These are phyloP conservation scores for Aspergillus neoniger DNA, from an alignment of 2,329 filamentous ascomycete genomes.

Conservation along the genomic window DNA sequence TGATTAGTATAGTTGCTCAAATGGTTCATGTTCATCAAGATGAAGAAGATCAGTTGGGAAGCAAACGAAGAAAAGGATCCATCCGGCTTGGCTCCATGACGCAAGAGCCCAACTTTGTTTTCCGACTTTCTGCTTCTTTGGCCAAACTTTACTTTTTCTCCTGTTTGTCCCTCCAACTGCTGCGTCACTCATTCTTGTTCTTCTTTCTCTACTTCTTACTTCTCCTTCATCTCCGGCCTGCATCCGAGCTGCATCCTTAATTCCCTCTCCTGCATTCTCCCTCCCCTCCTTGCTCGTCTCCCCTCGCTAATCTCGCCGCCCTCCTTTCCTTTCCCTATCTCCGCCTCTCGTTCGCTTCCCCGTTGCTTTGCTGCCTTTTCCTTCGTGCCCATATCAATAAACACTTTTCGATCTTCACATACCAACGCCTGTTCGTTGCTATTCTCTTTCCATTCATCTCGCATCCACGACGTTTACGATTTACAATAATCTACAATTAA, in stretches of 20 bases:
- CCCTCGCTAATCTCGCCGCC: background rate
- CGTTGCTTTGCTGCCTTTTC: background rate
- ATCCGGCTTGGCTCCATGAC: conserved; percentile 13
- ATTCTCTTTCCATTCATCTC: background rate
- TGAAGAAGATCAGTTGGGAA: too few relatives aligned
- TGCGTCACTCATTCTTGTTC: background rate
- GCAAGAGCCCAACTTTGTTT: conserved; percentile 5
- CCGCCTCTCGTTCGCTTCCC: background rate
- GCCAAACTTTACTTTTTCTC: background rate
- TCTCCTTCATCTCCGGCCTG: background rate
- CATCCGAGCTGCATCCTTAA: background rate
- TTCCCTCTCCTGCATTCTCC: background rate
- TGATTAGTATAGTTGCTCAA: too few relatives aligned
- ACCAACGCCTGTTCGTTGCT: conserved; percentile 7
- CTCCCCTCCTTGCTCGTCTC: conserved; percentile 3
- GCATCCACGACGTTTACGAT: conserved; percentile 4
- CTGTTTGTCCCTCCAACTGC: background rate
- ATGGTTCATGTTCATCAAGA: too few relatives aligned
- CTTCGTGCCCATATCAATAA: background rate
- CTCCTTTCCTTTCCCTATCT: conserved; percentile 8
- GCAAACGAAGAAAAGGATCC: too few relatives aligned
- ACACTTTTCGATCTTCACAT: background rate
- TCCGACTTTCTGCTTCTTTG: background rate
- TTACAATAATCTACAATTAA: background rate
- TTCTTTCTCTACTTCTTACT: background rate